Evolutionary conservation across 192 early-diverging fungal genomes (phyloP).

Genomic region (Rhizoclosmatium sp.): DNA sequence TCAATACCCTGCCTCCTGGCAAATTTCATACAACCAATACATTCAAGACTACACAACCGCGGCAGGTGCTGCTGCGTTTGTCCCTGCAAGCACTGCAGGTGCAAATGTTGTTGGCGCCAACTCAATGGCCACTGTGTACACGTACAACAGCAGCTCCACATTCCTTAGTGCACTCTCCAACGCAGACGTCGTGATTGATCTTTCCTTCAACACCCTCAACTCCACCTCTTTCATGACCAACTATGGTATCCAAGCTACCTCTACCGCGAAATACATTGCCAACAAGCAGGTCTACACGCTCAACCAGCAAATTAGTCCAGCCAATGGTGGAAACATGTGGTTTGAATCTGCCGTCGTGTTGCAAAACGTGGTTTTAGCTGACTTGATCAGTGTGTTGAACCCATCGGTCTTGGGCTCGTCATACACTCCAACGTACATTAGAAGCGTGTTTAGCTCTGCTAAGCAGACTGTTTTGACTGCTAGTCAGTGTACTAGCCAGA

Average conservation of each 20-base stretch:
- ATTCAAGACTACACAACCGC: constrained; percentile 58
- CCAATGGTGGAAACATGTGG: constrained; percentile 31
- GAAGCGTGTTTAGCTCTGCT: constrained; percentile 27
- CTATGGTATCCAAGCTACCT: constrained; percentile 19
- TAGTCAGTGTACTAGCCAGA: constrained; percentile 17
- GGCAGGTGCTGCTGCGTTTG: constrained; percentile 24
- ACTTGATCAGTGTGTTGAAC: constrained; percentile 35
- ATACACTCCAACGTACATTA: constrained; percentile 36
- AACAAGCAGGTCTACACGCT: constrained; percentile 40
- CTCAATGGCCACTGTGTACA: constrained; percentile 9
- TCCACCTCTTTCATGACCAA: constrained; percentile 11
- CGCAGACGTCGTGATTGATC: constrained; percentile 46
- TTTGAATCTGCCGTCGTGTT: constrained; percentile 37
- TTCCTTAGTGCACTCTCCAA: constrained; percentile 31
- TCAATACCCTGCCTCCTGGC: constrained; percentile 44
- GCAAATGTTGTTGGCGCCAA: neutral
- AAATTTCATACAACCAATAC: constrained; percentile 50
- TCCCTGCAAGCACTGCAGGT: neutral
- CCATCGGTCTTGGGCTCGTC: constrained; percentile 14
- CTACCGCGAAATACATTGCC: constrained; percentile 36
- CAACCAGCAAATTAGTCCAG: constrained; percentile 19
- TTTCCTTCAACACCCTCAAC: constrained; percentile 25
- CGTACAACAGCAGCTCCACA: constrained; percentile 18
- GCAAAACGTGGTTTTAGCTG: constrained; percentile 41
- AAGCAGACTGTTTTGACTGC: constrained; percentile 7